These are phyloP conservation scores for Megacollybia marginata DNA, from an alignment of 768 basidiomycete species.

Conservation along the genomic window DNA sequence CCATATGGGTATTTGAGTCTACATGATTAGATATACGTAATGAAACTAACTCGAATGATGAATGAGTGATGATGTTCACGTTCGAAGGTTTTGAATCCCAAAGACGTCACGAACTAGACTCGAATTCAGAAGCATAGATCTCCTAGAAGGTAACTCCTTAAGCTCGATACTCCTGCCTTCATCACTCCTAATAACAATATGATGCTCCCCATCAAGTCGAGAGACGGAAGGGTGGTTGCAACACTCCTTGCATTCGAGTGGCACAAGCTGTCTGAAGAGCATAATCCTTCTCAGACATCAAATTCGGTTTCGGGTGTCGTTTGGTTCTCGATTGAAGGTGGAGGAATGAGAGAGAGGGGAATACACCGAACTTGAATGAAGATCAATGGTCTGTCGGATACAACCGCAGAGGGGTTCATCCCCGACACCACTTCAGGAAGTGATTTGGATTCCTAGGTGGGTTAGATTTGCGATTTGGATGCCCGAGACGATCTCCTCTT, in stretches of 20 bases:
- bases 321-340: conserved; percentile 44
- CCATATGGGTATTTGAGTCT: no score
- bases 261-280: conserved; percentile 50
- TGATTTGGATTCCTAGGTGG: conserved; percentile 29
- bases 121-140: no score
- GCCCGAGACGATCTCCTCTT: conserved; percentile 47
- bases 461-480: conserved; percentile 48
- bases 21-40: no score
- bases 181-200: conserved; percentile 38
- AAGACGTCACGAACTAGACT: no score
- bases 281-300: conserved; percentile 54
- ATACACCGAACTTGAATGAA: no score
- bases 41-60: no score
- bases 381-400: conserved; percentile 45
- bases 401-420: conserved; percentile 41
- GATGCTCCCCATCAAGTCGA: conserved; percentile 68
- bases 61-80: no score
- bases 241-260: conserved; percentile 41
- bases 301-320: conserved; percentile 47
- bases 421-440: conserved; percentile 44
- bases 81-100: no score
- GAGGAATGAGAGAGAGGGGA: conserved; percentile 49
- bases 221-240: conserved; percentile 37
- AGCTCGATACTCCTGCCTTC: no score
- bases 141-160: no score